These are phyloP conservation scores for Alternaria consortialis DNA, from an alignment of 2,329 filamentous ascomycete genomes.

Conservation along the genomic window DNA sequence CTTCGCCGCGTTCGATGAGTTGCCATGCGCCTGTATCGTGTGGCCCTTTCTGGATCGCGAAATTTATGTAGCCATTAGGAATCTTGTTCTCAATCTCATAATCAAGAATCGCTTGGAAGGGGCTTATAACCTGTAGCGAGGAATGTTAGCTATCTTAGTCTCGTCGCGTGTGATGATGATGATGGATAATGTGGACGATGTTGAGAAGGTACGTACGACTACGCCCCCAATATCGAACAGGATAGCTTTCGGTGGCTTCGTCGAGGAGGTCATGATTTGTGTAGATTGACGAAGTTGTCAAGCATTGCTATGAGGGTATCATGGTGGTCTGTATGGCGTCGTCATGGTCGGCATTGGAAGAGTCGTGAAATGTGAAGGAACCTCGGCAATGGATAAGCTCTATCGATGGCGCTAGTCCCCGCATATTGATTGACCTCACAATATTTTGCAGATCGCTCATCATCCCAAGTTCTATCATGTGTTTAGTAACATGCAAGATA, in stretches of 20 bases:
- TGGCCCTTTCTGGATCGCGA: conserved; percentile 80
- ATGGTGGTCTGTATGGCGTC: conserved; percentile 28
- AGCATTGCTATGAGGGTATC: conserved; percentile 18
- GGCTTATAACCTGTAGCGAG: conserved; percentile 76
- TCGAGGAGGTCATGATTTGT: conserved; percentile 17
- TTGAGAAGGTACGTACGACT: conserved; percentile 72
- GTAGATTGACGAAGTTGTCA: neutral
- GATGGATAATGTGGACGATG: neutral
- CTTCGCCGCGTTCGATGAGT: conserved; percentile 82
- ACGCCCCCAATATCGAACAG: conserved; percentile 98
- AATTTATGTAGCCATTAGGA: conserved; percentile 89
- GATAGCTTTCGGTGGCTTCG: conserved; percentile 39
- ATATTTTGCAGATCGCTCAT: neutral
- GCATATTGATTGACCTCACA: neutral
- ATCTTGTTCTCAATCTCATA: conserved; percentile 82
- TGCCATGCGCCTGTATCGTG: conserved; percentile 85
- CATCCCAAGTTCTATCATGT: neutral
- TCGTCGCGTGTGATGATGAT: neutral
- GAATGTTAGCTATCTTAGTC: conserved; percentile 4
- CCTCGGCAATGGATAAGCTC: conserved; percentile 35
- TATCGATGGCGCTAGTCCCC: conserved; percentile 26
- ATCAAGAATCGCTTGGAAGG: conserved; percentile 91
- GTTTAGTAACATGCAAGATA: neutral
- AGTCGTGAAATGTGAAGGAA: conserved; percentile 25
- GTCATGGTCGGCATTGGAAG: conserved; percentile 19